A percentile compares a stretch with the other conserved stretches of the same genome.
These are phyloP conservation scores for Veloboletus limbatus DNA, from an alignment of 1,284 basidiomycete genomes.

Conservation along the genomic window DNA sequence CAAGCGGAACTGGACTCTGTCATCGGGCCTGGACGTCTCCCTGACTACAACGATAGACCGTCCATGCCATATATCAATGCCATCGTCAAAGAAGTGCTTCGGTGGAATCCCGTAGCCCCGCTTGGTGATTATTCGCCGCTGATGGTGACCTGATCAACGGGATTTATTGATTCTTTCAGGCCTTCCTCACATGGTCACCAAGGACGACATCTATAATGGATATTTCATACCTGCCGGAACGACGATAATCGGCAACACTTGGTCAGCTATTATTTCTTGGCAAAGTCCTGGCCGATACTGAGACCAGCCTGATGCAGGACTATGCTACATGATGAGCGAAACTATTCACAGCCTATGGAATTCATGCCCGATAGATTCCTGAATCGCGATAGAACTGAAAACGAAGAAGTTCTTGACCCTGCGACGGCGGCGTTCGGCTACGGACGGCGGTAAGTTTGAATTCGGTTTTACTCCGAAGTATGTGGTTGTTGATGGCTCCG, in stretches of 20 bases:
- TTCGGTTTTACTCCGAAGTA: neutral
- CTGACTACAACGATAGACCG: constrained; percentile 45
- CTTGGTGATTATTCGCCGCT: constrained; percentile 36
- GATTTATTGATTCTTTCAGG: constrained; percentile 29
- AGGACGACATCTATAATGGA: constrained; percentile 38
- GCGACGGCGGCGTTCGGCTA: constrained; percentile 47
- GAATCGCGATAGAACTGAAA: constrained; percentile 29
- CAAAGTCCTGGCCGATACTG: neutral
- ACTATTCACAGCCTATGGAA: constrained; percentile 38
- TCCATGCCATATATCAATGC: constrained; percentile 44
- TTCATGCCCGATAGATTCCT: constrained; percentile 49
- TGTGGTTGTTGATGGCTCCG: neutral
- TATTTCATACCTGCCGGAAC: constrained; percentile 44
- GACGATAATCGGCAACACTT: constrained; percentile 38
- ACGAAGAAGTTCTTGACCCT: constrained; percentile 39
- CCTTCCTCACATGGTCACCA: constrained; percentile 44
- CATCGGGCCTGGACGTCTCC: constrained; percentile 41
- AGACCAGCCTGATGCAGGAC: constrained; percentile 34
- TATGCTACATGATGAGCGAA: constrained; percentile 46
- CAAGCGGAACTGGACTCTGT: constrained; percentile 45
- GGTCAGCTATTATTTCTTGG: constrained; percentile 30
- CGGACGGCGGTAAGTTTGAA: constrained; percentile 38
- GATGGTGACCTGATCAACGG: constrained; percentile 10
- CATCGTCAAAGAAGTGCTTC: constrained; percentile 48
- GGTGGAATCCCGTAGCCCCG: constrained; percentile 52